phyloP scores from a whole-genome alignment of 2,329 filamentous ascomycete genomes.

The Aspergillus flavus region DNA sequence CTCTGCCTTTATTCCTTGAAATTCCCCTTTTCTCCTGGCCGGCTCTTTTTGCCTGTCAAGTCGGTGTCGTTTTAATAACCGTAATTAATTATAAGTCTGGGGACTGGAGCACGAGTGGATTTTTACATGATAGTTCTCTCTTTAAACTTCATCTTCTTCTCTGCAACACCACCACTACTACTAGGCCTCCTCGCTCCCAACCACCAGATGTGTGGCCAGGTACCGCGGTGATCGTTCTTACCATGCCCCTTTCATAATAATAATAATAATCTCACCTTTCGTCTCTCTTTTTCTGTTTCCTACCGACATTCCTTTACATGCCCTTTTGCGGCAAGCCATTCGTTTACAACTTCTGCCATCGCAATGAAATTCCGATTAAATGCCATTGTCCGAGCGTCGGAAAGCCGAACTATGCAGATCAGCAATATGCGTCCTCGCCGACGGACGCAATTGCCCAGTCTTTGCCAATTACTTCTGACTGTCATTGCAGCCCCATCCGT shows the following conservation, averaged over 20 bases:
- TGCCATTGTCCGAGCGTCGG: neutral
- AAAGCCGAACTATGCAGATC: neutral
- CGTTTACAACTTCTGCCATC: slow-evolving; percentile 2
- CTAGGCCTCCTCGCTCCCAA: neutral
- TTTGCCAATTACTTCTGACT: slow-evolving; percentile 10
- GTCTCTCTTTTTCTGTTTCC: neutral
- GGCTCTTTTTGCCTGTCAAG: neutral
- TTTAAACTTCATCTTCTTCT: neutral
- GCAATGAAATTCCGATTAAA: neutral
- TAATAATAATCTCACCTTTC: neutral
- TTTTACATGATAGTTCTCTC: neutral
- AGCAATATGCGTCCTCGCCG: neutral
- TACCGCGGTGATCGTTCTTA: neutral
- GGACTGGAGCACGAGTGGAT: neutral
- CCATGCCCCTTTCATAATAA: neutral
- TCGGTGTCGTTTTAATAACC: neutral
- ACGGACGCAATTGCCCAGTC: slow-evolving; percentile 2
- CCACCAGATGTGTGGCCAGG: slow-evolving; percentile 1
- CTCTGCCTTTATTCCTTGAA: neutral
- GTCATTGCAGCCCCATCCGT: slow-evolving; percentile 16
- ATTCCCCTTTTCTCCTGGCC: neutral
- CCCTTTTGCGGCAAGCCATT: slow-evolving; percentile 7
- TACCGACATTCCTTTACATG: slow-evolving; percentile 1
- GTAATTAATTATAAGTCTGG: neutral
- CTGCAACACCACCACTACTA: neutral